Evolutionary conservation across 768 basidiomycete species (phyloP).

Genomic region (Lentinula detonsa): DNA sequence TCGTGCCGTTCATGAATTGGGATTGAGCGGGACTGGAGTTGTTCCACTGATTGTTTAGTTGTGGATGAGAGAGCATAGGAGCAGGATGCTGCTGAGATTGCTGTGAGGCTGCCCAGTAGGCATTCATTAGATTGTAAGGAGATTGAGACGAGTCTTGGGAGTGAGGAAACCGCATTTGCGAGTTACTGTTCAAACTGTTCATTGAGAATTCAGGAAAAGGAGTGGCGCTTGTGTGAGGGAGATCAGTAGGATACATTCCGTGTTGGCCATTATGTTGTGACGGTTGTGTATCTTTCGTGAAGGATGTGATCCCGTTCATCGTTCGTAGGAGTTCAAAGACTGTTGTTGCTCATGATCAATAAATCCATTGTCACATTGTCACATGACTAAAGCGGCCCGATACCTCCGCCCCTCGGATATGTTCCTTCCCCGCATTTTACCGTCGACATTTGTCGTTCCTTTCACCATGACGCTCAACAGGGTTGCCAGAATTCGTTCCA

Average conservation of each 20-base stretch:
- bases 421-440: background rate
- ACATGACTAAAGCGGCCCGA: too few relatives aligned
- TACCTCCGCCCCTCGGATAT: background rate
- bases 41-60: conserved; percentile 24
- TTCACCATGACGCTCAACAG: background rate
- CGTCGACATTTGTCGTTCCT: background rate
- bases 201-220: conserved; percentile 21
- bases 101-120: background rate
- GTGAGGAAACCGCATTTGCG: conserved; percentile 2
- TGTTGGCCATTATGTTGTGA: background rate
- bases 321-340: background rate
- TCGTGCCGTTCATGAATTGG: conserved; percentile 14
- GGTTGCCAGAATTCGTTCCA: background rate
- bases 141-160: background rate
- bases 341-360: background rate
- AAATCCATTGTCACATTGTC: too few relatives aligned
- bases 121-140: background rate
- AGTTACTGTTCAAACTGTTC: conserved; percentile 3
- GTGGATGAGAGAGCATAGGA: conserved; percentile 12
- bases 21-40: conserved; percentile 19
- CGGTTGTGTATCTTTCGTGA: background rate
- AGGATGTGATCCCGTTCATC: background rate
- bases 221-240: conserved; percentile 30
- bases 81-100: conserved; percentile 18
- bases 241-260: conserved; percentile 12